Evolutionary conservation across 331 rosid species (phyloP), one percentile per base, ranked within the genome.

Genomic region (Malus hybrid): DNA sequence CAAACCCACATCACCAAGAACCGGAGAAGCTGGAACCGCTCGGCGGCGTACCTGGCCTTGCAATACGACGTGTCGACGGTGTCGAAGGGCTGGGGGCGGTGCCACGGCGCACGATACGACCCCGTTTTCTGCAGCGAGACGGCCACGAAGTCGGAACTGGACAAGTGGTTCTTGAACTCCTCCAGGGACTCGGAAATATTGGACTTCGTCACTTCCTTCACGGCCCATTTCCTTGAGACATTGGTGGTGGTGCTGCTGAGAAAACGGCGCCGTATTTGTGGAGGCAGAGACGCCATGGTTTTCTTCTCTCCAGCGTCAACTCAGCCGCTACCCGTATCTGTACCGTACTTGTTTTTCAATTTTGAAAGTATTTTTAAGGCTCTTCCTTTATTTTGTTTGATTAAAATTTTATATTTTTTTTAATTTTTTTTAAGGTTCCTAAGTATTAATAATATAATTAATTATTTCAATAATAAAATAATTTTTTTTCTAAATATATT

Each of bases 1-100:
- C 74, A 76, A 15, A 32, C 60, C 39, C 71, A 10, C 36, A 32
- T 53, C 24, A 11, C 14, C 50, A 0, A 44, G 57, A 94, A 86
- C 71, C 91, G 98, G 53, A 94, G 81, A 9, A 86, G 75, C 88
- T 94, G 97, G 74, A 88, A 94, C 15, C 90, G 86, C 71, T 87
- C 88, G 57, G 98, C 93, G 9, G 96, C 79, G 74, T 50, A 85
- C 77, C 79, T 84, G 75, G 92, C 93, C 78, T 93, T 93, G 68
- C 55, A 77, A 73, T 93, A 93, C n/a, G 97, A 87, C 1, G 85
- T 87, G 50, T 89, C 83, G 32, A 71, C 69, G n/a, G 92, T 84
- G 74, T 93, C 98, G 57, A 87, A 87, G 42, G 96, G 90, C 4
- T 82, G 90, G n/a, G 70, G 71, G 2, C 91, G 94, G 86, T 82